phyloP scores from a whole-genome alignment of 148 eudicot genomes.

The Silene conica region DNA sequence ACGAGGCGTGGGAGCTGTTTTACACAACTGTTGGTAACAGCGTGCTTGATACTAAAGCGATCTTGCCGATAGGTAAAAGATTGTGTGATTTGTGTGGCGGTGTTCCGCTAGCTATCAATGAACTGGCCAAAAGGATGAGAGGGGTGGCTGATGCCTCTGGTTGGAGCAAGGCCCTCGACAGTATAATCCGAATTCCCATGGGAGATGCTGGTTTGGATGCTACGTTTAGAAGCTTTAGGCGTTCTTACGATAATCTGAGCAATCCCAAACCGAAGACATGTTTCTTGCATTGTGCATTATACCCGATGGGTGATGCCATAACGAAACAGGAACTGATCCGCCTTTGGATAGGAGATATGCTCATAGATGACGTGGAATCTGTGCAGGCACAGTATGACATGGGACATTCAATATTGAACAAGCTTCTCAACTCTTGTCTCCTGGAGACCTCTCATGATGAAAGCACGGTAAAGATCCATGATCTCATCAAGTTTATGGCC shows the following conservation, averaged over 20 bases:
- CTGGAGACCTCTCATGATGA: slow-evolving; percentile 9
- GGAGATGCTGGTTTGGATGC: too few relatives aligned
- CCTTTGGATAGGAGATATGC: slow-evolving; percentile 20
- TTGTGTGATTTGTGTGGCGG: slow-evolving; percentile 19
- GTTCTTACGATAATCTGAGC: not conserved
- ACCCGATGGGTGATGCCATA: slow-evolving; percentile 16
- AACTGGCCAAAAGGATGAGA: slow-evolving; percentile 7
- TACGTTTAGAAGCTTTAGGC: too few relatives aligned
- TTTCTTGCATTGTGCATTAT: slow-evolving; percentile 18
- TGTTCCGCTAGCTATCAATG: slow-evolving; percentile 21
- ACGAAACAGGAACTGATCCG: slow-evolving; percentile 17
- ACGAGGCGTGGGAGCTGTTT: slow-evolving; percentile 19
- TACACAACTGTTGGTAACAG: not conserved
- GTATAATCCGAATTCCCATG: too few relatives aligned
- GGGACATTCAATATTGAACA: slow-evolving; percentile 22
- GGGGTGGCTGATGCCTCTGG: slow-evolving; percentile 7
- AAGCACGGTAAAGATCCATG: slow-evolving; percentile 11
- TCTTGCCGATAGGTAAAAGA: not conserved
- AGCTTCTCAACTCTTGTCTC: slow-evolving; percentile 23
- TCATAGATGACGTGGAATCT: slow-evolving; percentile 17
- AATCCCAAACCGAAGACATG: slow-evolving; percentile 8
- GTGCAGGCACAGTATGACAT: slow-evolving; percentile 21
- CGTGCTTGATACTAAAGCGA: not conserved
- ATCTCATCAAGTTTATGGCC: slow-evolving; percentile 13
- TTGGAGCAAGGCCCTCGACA: not conserved